Evolutionary conservation across 805 yeast species (phyloP), one percentile per base, ranked within the genome.

Genomic region (Ogataea dorogensis): DNA sequence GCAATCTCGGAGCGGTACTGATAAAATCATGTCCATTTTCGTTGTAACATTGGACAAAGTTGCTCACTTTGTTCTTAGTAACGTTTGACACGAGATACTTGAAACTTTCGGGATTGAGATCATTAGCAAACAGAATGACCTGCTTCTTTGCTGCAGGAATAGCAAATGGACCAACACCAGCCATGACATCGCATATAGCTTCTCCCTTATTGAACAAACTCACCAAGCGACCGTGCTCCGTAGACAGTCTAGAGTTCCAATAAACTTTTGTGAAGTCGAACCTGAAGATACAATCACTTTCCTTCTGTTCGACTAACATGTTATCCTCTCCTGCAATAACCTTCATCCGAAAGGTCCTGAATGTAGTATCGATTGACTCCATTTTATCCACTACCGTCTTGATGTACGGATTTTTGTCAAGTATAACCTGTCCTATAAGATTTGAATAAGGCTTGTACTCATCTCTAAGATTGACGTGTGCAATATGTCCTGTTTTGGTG

Each of bases 141-240:
- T 74, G 73, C 43, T 82, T 86, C 59, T 83, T 87, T 10, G 89
- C 98, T 0, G 97, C 95, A 0, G 99, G 99, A 1, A 93, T 77
- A 2, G 95, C 91, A 66, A 94, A 93, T 4, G 99, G 99, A 0
- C 99, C 99, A 2, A 93, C 98, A 30, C 99, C 99, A 1, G 96
- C 98, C 77, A 94, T 86, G 0, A 88, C 97, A 65, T 93, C 99
- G 51, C 87, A 86, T 0, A 94, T 84, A 5, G 87, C 84, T 41
- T 82, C 83, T 7, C 83, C 82, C 26, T 73, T 50, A 50, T 85
- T 82, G 40, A 67, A 68, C 24, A 63, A 54, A 1, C 63, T 56
- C 3, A 93, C 81, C 27, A 93, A 63, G 41, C 98, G 68, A 30
- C 79, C 91, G 59, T 93, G 99, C 53, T 93, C 99, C 0, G 96